phyloP scores from a whole-genome alignment of 257 asterid species.

The Scutellaria galericulata region DNA sequence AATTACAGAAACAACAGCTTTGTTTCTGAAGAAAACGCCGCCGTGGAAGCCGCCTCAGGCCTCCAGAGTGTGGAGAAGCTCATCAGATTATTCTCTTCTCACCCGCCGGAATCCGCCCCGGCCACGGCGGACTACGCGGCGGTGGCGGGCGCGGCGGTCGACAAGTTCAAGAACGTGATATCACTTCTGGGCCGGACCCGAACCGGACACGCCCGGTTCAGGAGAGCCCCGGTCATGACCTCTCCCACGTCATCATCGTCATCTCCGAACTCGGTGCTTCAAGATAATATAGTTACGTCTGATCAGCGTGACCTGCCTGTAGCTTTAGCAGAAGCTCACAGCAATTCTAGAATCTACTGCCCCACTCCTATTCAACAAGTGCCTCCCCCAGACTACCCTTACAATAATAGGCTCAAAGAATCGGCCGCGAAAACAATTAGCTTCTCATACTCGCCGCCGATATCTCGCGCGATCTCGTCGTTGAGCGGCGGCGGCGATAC shows the following conservation, averaged over 20 bases:
- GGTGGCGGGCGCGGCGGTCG: conserved; percentile 71
- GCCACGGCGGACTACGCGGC: conserved; percentile 48
- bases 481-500: conserved; percentile 61
- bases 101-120: conserved; percentile 31
- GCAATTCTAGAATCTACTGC: conserved; percentile 52
- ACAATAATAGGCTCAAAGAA: conserved; percentile 25
- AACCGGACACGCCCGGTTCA: conserved; percentile 94
- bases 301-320: no score
- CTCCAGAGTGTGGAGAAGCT: conserved; percentile 74
- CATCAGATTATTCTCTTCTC: conserved; percentile 54
- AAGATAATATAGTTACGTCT: no score
- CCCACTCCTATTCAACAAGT: conserved; percentile 93
- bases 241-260: conserved; percentile 35
- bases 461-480: conserved; percentile 59
- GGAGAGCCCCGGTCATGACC: conserved; percentile 60
- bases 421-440: conserved; percentile 56
- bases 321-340: neutral
- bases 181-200: conserved; percentile 68
- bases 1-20: conserved; percentile 50
- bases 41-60: conserved; percentile 71
- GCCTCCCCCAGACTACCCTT: conserved; percentile 47
- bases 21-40: conserved; percentile 53
- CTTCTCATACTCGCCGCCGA: conserved; percentile 59
- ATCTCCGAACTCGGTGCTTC: conserved; percentile 39
- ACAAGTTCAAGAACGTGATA: conserved; percentile 62